phyloP scores from a whole-genome alignment of 176 grass and related monocot species.

The Musa troglodytarum region DNA sequence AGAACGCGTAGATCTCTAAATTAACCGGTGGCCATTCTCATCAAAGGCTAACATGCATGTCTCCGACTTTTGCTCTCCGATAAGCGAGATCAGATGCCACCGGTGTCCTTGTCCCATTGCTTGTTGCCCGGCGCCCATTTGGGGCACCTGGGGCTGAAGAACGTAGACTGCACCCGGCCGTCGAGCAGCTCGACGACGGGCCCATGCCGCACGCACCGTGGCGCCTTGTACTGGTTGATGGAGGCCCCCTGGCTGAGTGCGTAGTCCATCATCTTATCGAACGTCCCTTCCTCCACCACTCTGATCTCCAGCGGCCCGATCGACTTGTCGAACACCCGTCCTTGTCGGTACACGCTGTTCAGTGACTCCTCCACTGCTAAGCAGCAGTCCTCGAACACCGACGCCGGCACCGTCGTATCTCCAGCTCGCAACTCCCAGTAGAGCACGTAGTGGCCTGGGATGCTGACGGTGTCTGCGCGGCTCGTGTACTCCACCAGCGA shows the following conservation, averaged over 20 bases:
- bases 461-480: conserved; percentile 39
- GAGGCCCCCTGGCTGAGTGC: conserved; percentile 64
- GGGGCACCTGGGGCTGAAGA: conserved; percentile 56
- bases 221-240: conserved; percentile 88
- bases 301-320: conserved; percentile 64
- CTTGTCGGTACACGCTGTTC: conserved; percentile 58
- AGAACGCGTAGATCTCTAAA: neutral
- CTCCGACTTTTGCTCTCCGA: too few relatives aligned
- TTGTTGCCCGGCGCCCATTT: conserved; percentile 25
- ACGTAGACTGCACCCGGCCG: conserved; percentile 37
- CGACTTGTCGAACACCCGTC: conserved; percentile 55
- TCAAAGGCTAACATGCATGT: neutral
- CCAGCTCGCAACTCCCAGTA: conserved; percentile 61
- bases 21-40: neutral
- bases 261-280: conserved; percentile 70
- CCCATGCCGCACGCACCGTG: conserved; percentile 44
- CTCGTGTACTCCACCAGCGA: conserved; percentile 73
- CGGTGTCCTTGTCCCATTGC: conserved; percentile 2
- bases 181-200: conserved; percentile 46
- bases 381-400: conserved; percentile 51
- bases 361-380: conserved; percentile 53
- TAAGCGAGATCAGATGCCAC: neutral
- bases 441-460: conserved; percentile 67
- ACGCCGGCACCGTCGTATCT: neutral
- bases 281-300: conserved; percentile 50